Percentiles rank a stretch among this genome's conserved stretches.
phyloP scores from a whole-genome alignment of 345 rosid genomes.

The Chamaenerion angustifolium region DNA sequence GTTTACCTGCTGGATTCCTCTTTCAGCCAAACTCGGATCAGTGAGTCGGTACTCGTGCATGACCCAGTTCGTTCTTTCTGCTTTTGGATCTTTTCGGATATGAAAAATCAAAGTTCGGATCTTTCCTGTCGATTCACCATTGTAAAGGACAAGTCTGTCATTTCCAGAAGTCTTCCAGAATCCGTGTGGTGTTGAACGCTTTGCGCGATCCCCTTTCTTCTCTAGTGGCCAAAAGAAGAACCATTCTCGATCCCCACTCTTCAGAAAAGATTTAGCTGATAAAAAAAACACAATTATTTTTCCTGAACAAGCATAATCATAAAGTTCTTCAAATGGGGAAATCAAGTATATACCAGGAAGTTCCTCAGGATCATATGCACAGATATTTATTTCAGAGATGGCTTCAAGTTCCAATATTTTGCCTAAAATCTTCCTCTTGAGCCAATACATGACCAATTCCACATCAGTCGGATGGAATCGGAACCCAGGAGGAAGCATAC shows the following conservation, averaged over 20 bases:
- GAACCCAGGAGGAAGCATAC: constrained; percentile 44
- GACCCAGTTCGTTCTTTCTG: constrained; percentile 67
- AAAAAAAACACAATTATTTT: not conserved
- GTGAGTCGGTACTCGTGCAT: constrained; percentile 67
- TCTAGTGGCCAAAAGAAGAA: constrained; percentile 62
- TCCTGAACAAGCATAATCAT: not conserved
- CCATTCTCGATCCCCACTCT: constrained; percentile 59
- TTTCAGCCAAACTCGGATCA: constrained; percentile 20
- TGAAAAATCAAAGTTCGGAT: constrained; percentile 54
- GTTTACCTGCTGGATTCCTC: constrained; percentile 25
- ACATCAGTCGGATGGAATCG: constrained; percentile 76
- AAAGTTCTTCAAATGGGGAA: not conserved
- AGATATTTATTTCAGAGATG: constrained; percentile 50
- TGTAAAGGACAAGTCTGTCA: constrained; percentile 36
- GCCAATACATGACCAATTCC: constrained; percentile 50
- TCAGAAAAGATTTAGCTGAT: constrained; percentile 25
- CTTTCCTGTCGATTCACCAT: constrained; percentile 35
- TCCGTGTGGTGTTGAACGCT: constrained; percentile 42
- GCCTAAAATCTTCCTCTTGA: constrained; percentile 55
- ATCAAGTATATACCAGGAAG: constrained; percentile 21
- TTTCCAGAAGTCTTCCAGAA: constrained; percentile 76
- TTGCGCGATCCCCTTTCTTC: constrained; percentile 34
- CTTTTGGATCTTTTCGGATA: constrained; percentile 31
- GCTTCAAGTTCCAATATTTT: constrained; percentile 20
- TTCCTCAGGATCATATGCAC: constrained; percentile 59